phyloP scores from a whole-genome alignment of 768 basidiomycete genomes.

The Xerocomus brunneocitrinus region DNA sequence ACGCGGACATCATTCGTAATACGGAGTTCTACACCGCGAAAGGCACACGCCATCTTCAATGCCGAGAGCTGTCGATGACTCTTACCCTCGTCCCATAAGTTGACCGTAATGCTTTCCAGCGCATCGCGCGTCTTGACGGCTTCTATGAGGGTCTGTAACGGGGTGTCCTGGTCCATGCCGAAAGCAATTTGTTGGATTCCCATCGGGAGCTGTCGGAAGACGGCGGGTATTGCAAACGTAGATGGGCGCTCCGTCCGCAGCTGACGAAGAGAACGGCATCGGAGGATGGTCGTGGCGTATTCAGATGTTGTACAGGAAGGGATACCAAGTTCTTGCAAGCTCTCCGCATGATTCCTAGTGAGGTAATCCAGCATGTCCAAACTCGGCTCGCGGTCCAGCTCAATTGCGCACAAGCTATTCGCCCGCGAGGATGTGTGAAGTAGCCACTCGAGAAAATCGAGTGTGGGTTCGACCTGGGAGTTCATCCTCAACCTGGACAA shows the following conservation, averaged over 20 bases:
- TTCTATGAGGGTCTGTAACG: conserved; percentile 52
- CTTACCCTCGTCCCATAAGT: conserved; percentile 50
- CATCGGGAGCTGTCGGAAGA: conserved; percentile 48
- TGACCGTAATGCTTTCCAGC: conserved; percentile 48
- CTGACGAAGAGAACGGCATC: conserved; percentile 48
- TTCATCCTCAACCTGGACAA: conserved; percentile 57
- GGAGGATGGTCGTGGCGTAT: conserved; percentile 41
- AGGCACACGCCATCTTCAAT: conserved; percentile 62
- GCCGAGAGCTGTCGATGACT: conserved; percentile 46
- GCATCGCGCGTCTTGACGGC: conserved; percentile 42
- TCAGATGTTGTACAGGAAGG: conserved; percentile 51
- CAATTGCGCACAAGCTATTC: conserved; percentile 44
- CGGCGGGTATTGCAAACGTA: conserved; percentile 32
- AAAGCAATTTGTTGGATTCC: conserved; percentile 55
- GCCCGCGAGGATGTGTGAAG: conserved; percentile 50
- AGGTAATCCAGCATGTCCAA: conserved; percentile 52
- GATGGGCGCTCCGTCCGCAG: conserved; percentile 54
- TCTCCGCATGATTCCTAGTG: conserved; percentile 43
- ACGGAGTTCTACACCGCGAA: conserved; percentile 52
- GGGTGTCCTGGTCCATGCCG: conserved; percentile 53
- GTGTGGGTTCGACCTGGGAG: conserved; percentile 57
- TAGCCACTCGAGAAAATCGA: conserved; percentile 67
- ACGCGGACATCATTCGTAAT: conserved; percentile 46
- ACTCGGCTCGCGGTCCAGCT: conserved; percentile 59
- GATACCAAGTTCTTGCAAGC: conserved; percentile 51